Conservation (phyloP, 768 basidiomycete genomes). For the Chalciporus chontae region DNA sequence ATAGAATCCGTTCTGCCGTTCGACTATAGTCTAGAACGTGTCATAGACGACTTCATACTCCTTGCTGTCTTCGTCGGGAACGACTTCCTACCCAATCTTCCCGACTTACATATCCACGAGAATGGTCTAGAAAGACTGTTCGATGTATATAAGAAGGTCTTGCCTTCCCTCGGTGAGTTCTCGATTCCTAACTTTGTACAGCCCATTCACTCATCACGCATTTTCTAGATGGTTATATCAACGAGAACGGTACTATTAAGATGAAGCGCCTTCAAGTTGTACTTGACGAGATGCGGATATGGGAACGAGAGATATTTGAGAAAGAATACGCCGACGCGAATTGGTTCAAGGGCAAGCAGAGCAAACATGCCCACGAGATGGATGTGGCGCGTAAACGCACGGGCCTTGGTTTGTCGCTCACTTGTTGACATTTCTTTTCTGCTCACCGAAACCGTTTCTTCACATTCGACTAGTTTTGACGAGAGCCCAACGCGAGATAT, state of each 20-base stretch:
- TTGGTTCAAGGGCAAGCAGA: slow-evolving; percentile 94
- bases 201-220: background rate
- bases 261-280: slow-evolving; percentile 79
- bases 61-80: slow-evolving; percentile 97
- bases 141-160: slow-evolving; percentile 90
- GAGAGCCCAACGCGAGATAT: slow-evolving; percentile 68
- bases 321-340: slow-evolving; percentile 85
- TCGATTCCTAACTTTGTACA: background rate
- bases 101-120: slow-evolving; percentile 96
- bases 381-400: slow-evolving; percentile 56
- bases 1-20: slow-evolving; percentile 69
- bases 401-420: slow-evolving; percentile 54
- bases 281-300: slow-evolving; percentile 81
- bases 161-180: slow-evolving; percentile 66
- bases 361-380: slow-evolving; percentile 63
- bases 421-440: background rate
- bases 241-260: slow-evolving; percentile 83
- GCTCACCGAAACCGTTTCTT: background rate
- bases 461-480: slow-evolving; percentile 54
- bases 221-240: slow-evolving; percentile 80
- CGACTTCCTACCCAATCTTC: slow-evolving; percentile 94
- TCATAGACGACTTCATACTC: slow-evolving; percentile 98
- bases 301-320: slow-evolving; percentile 90
- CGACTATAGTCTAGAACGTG: slow-evolving; percentile 83
- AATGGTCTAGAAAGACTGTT: slow-evolving; percentile 92